phyloP scores from a whole-genome alignment of 305 asterid species.

The Lippia alba region DNA sequence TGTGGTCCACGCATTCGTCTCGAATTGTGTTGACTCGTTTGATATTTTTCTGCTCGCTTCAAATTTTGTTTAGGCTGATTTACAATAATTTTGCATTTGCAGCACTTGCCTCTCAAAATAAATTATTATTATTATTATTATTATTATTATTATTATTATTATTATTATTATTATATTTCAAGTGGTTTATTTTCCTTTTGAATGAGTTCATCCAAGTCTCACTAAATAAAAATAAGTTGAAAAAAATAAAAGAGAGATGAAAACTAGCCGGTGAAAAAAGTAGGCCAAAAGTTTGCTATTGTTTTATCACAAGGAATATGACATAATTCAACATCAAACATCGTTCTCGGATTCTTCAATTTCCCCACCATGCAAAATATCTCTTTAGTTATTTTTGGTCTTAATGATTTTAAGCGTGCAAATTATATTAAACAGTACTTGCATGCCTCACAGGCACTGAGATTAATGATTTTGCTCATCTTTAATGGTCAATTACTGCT shows the following conservation, averaged over 20 bases:
- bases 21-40: no score
- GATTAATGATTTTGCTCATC: constrained; percentile 17
- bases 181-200: no score
- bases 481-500: neutral
- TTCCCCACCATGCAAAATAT: neutral
- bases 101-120: no score
- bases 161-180: no score
- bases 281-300: neutral
- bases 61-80: no score
- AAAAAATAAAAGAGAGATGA: neutral
- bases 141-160: no score
- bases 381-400: neutral
- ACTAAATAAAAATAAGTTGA: no score
- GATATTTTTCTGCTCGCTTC: no score
- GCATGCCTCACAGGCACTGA: neutral
- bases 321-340: constrained; percentile 9
- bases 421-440: neutral
- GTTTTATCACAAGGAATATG: neutral
- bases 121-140: no score
- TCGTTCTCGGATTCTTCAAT: constrained; percentile 5
- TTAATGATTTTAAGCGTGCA: constrained; percentile 22
- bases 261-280: neutral
- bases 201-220: neutral
- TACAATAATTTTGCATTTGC: no score
- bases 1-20: no score